These are phyloP conservation scores for Quercus phellos DNA, from an alignment of 331 rosid species.

Conservation along the genomic window DNA sequence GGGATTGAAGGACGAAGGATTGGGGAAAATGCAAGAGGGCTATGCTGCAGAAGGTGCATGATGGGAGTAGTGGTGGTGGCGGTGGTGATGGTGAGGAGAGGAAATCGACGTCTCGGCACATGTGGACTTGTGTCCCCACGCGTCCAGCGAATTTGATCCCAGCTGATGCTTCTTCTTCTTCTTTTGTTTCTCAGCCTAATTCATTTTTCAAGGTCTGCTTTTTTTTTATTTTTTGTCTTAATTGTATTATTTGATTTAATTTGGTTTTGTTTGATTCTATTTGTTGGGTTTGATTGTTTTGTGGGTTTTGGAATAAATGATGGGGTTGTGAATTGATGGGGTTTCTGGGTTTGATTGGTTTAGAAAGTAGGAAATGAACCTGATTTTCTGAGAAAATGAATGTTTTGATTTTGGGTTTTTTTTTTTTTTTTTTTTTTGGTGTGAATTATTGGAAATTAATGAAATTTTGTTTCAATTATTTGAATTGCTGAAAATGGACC, in stretches of 20 bases:
- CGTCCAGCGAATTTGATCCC: conserved; percentile 43
- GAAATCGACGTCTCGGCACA: conserved; percentile 83
- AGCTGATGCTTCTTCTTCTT: conserved; percentile 43
- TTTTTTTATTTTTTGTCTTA: background rate
- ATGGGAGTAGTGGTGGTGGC: conserved; percentile 6
- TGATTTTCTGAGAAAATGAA: background rate
- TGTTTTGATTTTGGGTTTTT: too few species aligned
- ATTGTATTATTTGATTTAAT: background rate
- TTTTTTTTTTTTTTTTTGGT: background rate
- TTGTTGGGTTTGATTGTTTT: background rate
- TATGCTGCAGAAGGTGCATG: conserved; percentile 52
- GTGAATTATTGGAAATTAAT: background rate
- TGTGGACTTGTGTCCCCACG: conserved; percentile 86
- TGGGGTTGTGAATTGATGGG: background rate
- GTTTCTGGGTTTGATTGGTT: background rate
- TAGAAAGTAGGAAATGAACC: background rate
- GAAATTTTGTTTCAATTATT: too few species aligned
- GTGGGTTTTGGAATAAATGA: background rate
- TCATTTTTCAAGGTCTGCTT: conserved; percentile 44
- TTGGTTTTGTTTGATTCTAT: background rate
- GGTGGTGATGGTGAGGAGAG: conserved; percentile 65
- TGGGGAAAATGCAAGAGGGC: conserved; percentile 67
- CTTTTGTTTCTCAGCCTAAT: conserved; percentile 31
- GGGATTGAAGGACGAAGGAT: conserved; percentile 58
- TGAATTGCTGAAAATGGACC: background rate